Evolutionary conservation across 108 stramenopile species (phyloP), one percentile per base, ranked within the genome.

Genomic region (Pseudonitzschia multistriata): DNA sequence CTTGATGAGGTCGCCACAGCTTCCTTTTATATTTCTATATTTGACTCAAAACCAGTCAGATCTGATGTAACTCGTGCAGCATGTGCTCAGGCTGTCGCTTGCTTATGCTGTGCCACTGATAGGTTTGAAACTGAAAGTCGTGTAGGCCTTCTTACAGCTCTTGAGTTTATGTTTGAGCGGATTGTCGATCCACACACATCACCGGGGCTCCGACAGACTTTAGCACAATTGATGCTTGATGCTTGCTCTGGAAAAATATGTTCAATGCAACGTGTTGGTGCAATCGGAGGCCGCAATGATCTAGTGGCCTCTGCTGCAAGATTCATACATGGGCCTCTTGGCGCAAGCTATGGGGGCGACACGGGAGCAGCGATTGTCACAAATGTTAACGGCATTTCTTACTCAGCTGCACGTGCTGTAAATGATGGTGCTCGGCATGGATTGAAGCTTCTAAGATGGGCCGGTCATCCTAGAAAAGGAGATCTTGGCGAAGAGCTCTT

Each of bases 371-470:
- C 87, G 4, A 62, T 85, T 40, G 55, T 91, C 11, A 72, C 79
- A 34, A 73, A 70, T 49, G 93, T 90, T 3, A 78, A 83, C 45
- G 79, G 82, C 21, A 54, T 65, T 19, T 81, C 84, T 0, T 83
- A 75, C 33, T 90, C 93, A 33, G 93, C 89, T 54, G 93, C 93
- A 5, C 81, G 76, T 39, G 85, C 90, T 34, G 93, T 94, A 17
- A 94, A 94, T 66, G 87, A 89, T 78, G 93, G 93, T 54, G 93
- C 90, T 28, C 82, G 93, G 27, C 71, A 81, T 45, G 93, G 93
- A 5, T 72, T 94, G 11, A 70, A 82, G 31, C 34, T 86, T n/a
- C 53, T 94, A 67, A 84, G 67, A 14, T 69, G 73, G 49, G 84
- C 87, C 19, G 87, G 87, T 37, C 79, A 89, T 66, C 72, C 73